A percentile compares a stretch with the other conserved stretches of the same genome.
These are phyloP conservation scores for Leccinum pseudoinsigne DNA, from an alignment of 1,284 basidiomycete genomes.

Conservation along the genomic window DNA sequence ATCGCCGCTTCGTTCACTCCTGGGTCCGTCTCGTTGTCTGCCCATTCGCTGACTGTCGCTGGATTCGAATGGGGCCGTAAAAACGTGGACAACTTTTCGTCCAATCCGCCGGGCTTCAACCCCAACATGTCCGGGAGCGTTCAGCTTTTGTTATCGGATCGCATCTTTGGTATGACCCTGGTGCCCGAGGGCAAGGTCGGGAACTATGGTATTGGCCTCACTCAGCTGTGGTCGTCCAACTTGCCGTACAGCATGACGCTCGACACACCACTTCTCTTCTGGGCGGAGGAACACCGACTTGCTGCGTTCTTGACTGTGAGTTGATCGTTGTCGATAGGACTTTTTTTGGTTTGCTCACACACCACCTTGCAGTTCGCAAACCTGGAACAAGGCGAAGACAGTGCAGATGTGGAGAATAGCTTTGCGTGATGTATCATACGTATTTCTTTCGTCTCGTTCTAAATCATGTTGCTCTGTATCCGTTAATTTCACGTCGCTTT, in stretches of 20 bases:
- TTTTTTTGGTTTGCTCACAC: slow-evolving; percentile 5
- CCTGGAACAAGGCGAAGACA: slow-evolving; percentile 84
- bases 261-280: slow-evolving; percentile 92
- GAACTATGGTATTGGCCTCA: slow-evolving; percentile 93
- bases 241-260: slow-evolving; percentile 86
- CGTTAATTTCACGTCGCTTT: slow-evolving; percentile 3
- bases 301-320: slow-evolving; percentile 86
- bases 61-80: too few species aligned
- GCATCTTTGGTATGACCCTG: slow-evolving; percentile 88
- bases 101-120: slow-evolving; percentile 90
- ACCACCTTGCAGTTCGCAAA: slow-evolving; percentile 64
- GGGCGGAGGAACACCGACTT: slow-evolving; percentile 94
- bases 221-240: slow-evolving; percentile 87
- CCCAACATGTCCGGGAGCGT: slow-evolving; percentile 97
- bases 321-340: slow-evolving; percentile 14
- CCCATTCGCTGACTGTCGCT: too few species aligned
- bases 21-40: slow-evolving; percentile 84
- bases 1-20: slow-evolving; percentile 97
- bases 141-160: slow-evolving; percentile 92
- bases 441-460: not conserved
- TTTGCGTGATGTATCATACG: slow-evolving; percentile 53
- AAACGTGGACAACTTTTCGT: slow-evolving; percentile 65
- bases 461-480: not conserved
- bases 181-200: slow-evolving; percentile 91
- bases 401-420: slow-evolving; percentile 89